Evolutionary conservation across 345 rosid species (phyloP).

Genomic region (Arabis alpina): DNA sequence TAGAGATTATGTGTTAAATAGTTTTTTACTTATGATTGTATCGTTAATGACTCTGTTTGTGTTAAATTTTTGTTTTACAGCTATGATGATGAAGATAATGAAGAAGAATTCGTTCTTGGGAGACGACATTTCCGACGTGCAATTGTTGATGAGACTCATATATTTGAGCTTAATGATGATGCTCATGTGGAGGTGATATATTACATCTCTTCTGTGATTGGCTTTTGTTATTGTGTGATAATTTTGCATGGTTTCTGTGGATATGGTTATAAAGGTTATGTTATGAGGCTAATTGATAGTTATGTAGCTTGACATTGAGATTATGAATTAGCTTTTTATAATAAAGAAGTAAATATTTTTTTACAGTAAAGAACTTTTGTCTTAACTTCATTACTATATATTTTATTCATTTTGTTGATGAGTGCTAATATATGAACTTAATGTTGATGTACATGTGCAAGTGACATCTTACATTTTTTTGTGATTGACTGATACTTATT

Average conservation of each 20-base stretch:
- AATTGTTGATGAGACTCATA: conserved; percentile 49
- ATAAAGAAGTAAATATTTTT: background rate
- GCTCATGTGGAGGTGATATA: conserved; percentile 65
- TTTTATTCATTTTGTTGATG: no score
- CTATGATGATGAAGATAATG: conserved; percentile 31
- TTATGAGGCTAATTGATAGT: background rate
- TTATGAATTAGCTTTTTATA: background rate
- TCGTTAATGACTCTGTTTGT: background rate
- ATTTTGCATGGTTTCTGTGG: background rate
- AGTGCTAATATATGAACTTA: no score
- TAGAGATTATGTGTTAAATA: background rate
- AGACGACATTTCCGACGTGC: conserved; percentile 54
- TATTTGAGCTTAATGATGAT: conserved; percentile 56
- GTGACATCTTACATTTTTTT: no score
- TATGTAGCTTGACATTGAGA: background rate
- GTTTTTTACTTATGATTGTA: background rate
- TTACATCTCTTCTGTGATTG: background rate
- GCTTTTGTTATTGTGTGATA: background rate
- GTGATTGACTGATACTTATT: no score
- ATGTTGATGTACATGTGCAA: no score
- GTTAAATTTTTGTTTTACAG: conserved; percentile 15
- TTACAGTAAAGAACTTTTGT: background rate
- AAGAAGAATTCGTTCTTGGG: conserved; percentile 47
- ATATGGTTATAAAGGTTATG: background rate
- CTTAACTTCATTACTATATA: background rate